Conservation (phyloP, 2,329 filamentous ascomycete species). For the Ceratocystis lukuohia region DNA sequence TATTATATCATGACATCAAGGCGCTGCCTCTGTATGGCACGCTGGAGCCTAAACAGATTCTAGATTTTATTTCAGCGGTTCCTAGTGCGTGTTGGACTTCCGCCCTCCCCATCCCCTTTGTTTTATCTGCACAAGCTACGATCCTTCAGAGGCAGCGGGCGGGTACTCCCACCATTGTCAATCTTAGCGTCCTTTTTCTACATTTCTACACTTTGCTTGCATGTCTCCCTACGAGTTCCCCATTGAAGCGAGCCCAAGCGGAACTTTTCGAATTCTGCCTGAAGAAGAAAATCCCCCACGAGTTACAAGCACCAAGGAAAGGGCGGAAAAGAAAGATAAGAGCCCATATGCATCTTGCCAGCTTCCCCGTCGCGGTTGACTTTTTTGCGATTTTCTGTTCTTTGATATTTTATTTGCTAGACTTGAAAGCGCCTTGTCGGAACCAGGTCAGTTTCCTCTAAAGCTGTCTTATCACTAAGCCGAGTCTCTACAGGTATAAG, state of each 20-base stretch:
- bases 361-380: background rate
- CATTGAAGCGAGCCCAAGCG: background rate
- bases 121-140: background rate
- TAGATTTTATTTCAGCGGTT: too few relatives aligned
- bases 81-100: background rate
- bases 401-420: too few relatives aligned
- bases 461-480: background rate
- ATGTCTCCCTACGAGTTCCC: background rate
- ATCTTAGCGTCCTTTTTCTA: background rate
- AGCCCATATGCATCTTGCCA: background rate
- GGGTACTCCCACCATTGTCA: constrained; percentile 1
- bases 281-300: background rate
- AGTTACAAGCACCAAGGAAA: too few relatives aligned
- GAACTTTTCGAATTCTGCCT: background rate
- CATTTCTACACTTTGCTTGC: background rate
- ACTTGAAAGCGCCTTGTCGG: background rate
- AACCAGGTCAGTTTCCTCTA: background rate
- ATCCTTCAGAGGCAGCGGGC: constrained; percentile 1
- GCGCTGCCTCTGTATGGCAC: too few relatives aligned
- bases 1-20: too few relatives aligned
- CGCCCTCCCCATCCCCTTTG: background rate
- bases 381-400: background rate
- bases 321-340: background rate
- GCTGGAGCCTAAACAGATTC: too few relatives aligned
- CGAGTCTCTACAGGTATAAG: too few relatives aligned